These are phyloP conservation scores for Alternaria rosae DNA, from an alignment of 2,329 filamentous ascomycete genomes.

Conservation along the genomic window DNA sequence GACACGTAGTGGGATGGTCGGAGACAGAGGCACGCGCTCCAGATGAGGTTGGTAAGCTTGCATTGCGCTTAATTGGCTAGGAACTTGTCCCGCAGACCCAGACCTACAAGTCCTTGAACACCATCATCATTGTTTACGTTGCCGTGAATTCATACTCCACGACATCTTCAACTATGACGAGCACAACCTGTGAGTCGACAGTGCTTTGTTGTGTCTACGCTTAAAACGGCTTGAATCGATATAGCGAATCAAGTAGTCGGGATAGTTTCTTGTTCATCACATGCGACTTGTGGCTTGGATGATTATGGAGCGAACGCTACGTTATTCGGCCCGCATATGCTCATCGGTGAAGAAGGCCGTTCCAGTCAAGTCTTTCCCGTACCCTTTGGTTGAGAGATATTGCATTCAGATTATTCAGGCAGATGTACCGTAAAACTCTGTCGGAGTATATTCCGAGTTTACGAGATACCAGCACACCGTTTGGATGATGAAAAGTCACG, in stretches of 20 bases:
- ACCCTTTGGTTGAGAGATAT: neutral
- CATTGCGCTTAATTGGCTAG: neutral
- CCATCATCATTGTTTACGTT: neutral
- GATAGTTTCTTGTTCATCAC: neutral
- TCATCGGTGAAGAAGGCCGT: constrained; percentile 2
- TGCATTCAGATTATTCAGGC: neutral
- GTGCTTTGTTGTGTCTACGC: too few species aligned
- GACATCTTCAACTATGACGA: neutral
- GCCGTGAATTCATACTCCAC: neutral
- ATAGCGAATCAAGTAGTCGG: neutral
- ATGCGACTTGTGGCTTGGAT: neutral
- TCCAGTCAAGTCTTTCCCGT: neutral
- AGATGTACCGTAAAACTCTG: neutral
- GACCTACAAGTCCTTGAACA: neutral
- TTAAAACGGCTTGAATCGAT: neutral
- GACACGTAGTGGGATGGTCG: neutral
- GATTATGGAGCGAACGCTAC: neutral
- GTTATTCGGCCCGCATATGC: neutral
- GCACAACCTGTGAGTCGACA: neutral
- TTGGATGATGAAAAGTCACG: too few species aligned
- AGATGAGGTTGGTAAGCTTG: neutral
- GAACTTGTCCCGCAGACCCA: neutral
- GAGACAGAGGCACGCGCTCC: neutral
- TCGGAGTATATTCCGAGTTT: neutral
- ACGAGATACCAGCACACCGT: too few species aligned